Conservation (phyloP, 208 protist genomes). For the Trypanosomatidae sp. region DNA sequence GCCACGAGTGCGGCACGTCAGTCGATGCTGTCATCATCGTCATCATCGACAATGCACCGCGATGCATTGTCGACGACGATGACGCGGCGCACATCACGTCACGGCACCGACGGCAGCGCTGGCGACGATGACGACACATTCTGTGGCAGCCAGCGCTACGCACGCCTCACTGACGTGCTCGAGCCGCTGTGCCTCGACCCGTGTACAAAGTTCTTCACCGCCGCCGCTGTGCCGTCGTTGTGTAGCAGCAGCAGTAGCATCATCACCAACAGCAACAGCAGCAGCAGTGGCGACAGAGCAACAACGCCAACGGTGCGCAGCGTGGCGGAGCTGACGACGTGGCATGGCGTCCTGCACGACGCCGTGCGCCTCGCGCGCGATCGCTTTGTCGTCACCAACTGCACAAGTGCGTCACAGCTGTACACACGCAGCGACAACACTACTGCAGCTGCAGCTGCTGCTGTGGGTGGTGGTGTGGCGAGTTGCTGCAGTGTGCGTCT, state of each 20-base stretch:
- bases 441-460: no score
- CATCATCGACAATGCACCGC: background rate
- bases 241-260: background rate
- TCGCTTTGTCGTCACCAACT: no score
- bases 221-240: constrained; percentile 7
- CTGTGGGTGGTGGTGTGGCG: no score
- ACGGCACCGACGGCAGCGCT: no score
- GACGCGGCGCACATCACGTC: constrained; percentile 2
- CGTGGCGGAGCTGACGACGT: constrained; percentile 7
- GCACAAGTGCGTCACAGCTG: no score
- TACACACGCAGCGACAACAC: no score
- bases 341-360: constrained; percentile 20
- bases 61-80: background rate
- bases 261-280: no score
- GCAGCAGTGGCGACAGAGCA: no score
- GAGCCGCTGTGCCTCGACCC: constrained; percentile 53
- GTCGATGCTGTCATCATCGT: constrained; percentile 1
- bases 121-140: no score
- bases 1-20: background rate
- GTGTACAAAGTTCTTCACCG: constrained; percentile 60
- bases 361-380: constrained; percentile 9
- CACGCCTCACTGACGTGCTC: constrained; percentile 19
- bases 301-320: no score
- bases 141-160: constrained; percentile 15
- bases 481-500: no score